Evolutionary conservation across 2,329 filamentous ascomycete species (phyloP).

Genomic region (Aphanoascus verrucosus): DNA sequence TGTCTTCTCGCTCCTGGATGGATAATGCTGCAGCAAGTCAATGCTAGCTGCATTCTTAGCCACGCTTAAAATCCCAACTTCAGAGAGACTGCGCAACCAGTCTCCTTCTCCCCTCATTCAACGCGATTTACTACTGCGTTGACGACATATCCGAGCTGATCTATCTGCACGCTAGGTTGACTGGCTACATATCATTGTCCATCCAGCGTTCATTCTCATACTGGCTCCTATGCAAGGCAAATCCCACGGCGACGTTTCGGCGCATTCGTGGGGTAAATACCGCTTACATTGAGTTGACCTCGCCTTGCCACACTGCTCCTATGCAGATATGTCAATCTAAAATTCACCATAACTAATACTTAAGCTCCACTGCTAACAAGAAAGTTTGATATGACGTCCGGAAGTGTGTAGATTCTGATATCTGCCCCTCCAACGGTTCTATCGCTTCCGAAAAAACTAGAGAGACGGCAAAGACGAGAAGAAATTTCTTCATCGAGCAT

Average conservation of each 20-base stretch:
- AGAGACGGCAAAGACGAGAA: neutral
- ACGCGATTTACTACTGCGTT: neutral
- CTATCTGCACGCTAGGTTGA: slow-evolving; percentile 1
- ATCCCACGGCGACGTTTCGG: neutral
- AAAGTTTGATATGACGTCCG: slow-evolving; percentile 8
- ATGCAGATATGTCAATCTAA: neutral
- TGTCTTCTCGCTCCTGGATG: neutral
- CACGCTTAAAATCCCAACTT: slow-evolving; percentile 2
- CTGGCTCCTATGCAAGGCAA: neutral
- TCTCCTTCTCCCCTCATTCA: neutral
- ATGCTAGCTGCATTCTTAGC: slow-evolving; percentile 1
- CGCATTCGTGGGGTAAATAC: slow-evolving; percentile 1
- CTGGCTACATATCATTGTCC: neutral
- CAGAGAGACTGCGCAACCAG: neutral
- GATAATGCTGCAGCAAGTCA: slow-evolving; percentile 3
- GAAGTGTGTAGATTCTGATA: neutral
- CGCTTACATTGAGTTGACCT: neutral
- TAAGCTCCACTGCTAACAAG: neutral
- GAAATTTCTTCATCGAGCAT: neutral
- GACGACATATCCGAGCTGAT: neutral
- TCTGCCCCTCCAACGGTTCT: neutral
- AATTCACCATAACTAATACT: neutral
- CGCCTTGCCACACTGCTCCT: neutral
- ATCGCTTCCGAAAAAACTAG: neutral
- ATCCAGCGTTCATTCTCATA: neutral